Evolutionary conservation across 352 stramenopile genomes (phyloP).

Genomic region (Globisporangium yorkense): DNA sequence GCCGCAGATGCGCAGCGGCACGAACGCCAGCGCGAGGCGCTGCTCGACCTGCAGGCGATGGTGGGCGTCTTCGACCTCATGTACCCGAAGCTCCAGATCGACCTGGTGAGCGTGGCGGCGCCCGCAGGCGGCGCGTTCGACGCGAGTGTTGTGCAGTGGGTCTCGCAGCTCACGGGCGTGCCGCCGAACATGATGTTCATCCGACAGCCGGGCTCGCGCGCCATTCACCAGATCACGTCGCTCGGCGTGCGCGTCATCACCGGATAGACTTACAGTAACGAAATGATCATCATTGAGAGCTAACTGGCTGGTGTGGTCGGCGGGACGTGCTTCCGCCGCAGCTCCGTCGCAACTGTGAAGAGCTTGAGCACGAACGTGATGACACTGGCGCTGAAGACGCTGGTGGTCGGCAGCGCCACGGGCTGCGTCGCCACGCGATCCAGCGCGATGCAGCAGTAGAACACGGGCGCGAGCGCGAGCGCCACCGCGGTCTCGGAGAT

Average conservation of each 20-base stretch:
- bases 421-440: slow-evolving; percentile 19
- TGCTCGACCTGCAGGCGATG: slow-evolving; percentile 29
- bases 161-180: slow-evolving; percentile 54
- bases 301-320: too few species aligned
- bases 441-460: slow-evolving; percentile 34
- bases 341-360: slow-evolving; percentile 16
- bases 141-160: slow-evolving; percentile 68
- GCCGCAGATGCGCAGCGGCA: background rate
- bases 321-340: slow-evolving; percentile 9
- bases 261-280: slow-evolving; percentile 11
- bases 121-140: slow-evolving; percentile 26
- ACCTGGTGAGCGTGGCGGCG: slow-evolving; percentile 52
- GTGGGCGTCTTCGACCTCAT: slow-evolving; percentile 70
- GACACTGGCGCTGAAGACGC: slow-evolving; percentile 33
- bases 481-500: slow-evolving; percentile 23
- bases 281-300: too few species aligned
- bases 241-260: slow-evolving; percentile 80
- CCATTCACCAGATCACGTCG: slow-evolving; percentile 58
- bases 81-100: slow-evolving; percentile 83
- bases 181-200: slow-evolving; percentile 90
- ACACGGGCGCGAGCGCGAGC: slow-evolving; percentile 32
- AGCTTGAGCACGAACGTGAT: slow-evolving; percentile 38
- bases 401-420: slow-evolving; percentile 18
- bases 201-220: slow-evolving; percentile 61
- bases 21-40: background rate